These are phyloP conservation scores for Colletotrichum eremochloae DNA, from an alignment of 2,329 filamentous ascomycete species.

Conservation along the genomic window DNA sequence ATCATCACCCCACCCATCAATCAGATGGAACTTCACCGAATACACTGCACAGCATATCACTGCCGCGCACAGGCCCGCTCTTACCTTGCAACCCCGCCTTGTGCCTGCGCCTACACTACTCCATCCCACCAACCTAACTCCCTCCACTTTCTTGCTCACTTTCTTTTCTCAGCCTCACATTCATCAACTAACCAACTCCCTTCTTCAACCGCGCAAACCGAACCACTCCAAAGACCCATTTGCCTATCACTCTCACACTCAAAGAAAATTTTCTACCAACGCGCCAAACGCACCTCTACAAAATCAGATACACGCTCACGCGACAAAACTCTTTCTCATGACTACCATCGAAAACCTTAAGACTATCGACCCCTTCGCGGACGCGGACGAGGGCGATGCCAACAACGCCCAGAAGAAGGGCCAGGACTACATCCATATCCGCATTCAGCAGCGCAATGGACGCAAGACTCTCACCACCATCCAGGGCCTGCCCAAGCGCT, in stretches of 20 bases:
- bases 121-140: slow-evolving; percentile 38
- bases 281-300: slow-evolving; percentile 12
- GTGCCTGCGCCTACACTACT: slow-evolving; percentile 6
- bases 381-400: slow-evolving; percentile 44
- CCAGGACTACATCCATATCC: slow-evolving; percentile 45
- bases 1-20: not conserved
- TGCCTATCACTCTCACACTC: not conserved
- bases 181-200: not conserved
- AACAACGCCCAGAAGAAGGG: slow-evolving; percentile 41
- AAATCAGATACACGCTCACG: slow-evolving; percentile 12
- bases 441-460: slow-evolving; percentile 63
- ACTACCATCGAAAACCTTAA: slow-evolving; percentile 45
- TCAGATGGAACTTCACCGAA: slow-evolving; percentile 30
- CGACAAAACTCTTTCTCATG: slow-evolving; percentile 40
- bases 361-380: slow-evolving; percentile 44
- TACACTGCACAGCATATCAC: slow-evolving; percentile 17
- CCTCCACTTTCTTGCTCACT: slow-evolving; percentile 5
- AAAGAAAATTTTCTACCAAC: not conserved
- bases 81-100: slow-evolving; percentile 36
- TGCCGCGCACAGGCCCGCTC: slow-evolving; percentile 18
- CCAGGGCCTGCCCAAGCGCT: slow-evolving; percentile 98
- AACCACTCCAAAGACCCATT: not conserved
- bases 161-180: slow-evolving; percentile 29
- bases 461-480: slow-evolving; percentile 99
- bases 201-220: slow-evolving; percentile 20